Evolutionary conservation across 2,329 filamentous ascomycete genomes (phyloP), one percentile per base, ranked within the genome.

Genomic region (Pseudohalonectria lignicola): DNA sequence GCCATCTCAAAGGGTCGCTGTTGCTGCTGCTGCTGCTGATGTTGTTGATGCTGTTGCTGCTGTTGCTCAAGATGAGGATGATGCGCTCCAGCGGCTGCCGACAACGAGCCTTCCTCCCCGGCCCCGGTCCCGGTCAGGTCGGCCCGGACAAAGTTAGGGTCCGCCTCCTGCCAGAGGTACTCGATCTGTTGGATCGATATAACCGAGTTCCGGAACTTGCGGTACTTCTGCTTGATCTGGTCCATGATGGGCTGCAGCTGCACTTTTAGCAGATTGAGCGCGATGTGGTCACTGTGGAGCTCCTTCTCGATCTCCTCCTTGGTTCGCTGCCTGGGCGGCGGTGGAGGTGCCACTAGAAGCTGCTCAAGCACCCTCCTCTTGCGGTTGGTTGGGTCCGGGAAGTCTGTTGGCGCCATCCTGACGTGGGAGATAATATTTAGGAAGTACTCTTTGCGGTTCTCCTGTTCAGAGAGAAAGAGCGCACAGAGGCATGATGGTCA

Each of bases 171-270:
- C 51, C 86, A 85, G 1, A 96, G 67, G 55, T 96, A 94, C 16
- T 78, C 70, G 42, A 93, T 86, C 45, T 79, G 73, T 10, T 62
- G 59, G 37, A 85, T 79, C 2, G 85, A 76, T 43, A 98, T 81
- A 31, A 86, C 76, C 1, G 86, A 81, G 39, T 79, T 77, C 43
- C 87, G 75, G 61, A 96, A 96, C 48, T 86, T 86, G 54, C 82
- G 85, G 62, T 94, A 94, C 54, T 83, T 87, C 36, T 32, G 31
- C 57, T 94, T 92, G 54, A 98, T 86, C 60, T 95, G 86, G 48
- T 98, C 90, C 87, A 98, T 95, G 48, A 96, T 86, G 2, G 86
- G 86, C 57, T 95, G 88, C 39, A 98, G 77, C 38, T 82, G 69
- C 29, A 94, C 79, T 64, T 96, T 98, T 46, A 98, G 66, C 41